A percentile compares a stretch with the other conserved stretches of the same genome.
These are phyloP conservation scores for Extremus antarcticus DNA, from an alignment of 495 filamentous ascomycete genomes.

Conservation along the genomic window DNA sequence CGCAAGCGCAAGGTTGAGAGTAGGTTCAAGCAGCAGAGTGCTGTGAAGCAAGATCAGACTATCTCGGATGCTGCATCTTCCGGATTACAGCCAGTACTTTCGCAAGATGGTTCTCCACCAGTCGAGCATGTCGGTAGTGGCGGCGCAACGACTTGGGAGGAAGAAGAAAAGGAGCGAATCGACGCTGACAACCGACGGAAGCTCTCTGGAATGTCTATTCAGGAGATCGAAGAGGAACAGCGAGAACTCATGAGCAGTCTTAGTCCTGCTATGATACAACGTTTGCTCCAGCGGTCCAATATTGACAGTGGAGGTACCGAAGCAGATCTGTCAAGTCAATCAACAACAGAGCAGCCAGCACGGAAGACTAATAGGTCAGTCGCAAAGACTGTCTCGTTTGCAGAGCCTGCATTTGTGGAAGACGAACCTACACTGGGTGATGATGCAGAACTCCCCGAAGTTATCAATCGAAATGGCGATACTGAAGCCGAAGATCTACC, in stretches of 20 bases:
- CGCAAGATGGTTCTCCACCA: not conserved
- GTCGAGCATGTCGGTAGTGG: not conserved
- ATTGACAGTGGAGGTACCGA: constrained; percentile 51
- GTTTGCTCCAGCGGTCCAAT: constrained; percentile 65
- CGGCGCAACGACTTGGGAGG: constrained; percentile 21
- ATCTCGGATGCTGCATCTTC: not conserved
- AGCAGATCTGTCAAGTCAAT: constrained; percentile 2
- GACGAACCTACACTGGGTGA: not conserved
- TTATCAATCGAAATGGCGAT: not conserved
- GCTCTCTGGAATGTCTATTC: constrained; percentile 66
- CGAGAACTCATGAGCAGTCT: constrained; percentile 61
- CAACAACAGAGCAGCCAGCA: constrained; percentile 1
- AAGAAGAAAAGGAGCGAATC: constrained; percentile 57
- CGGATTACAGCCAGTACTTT: not conserved
- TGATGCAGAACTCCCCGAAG: not conserved
- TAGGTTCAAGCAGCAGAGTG: constrained; percentile 63
- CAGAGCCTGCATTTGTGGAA: not conserved
- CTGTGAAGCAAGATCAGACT: constrained; percentile 5
- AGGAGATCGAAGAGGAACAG: constrained; percentile 67
- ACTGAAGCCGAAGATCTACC: constrained; percentile 5
- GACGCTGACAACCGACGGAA: constrained; percentile 69
- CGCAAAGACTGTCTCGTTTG: constrained; percentile 25
- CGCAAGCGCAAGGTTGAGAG: constrained; percentile 64
- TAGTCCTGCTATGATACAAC: constrained; percentile 60
- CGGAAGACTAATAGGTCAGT: constrained; percentile 4